Base-by-base conservation (phyloP, 345 rosid genomes). In the Populus euphratica region DNA sequence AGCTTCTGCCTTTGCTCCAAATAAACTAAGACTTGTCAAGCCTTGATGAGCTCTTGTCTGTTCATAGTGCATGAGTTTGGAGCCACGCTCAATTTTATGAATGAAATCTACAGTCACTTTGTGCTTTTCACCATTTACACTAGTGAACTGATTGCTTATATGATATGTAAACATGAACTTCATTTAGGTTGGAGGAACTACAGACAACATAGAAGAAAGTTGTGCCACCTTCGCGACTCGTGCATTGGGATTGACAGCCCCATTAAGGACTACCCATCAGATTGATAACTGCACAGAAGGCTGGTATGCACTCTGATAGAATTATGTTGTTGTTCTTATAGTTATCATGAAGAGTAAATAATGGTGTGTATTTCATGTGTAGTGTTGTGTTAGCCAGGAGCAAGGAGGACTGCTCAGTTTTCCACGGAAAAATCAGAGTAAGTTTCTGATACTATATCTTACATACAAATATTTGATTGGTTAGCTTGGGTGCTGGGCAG, bases 261-360 rank as follows among this genome's bases (percentile, higher is more conserved):
- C 94, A 29, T 78, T 95, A 81, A 83, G 74, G 80, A 93, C 98
- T 71, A 95, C 99, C 56, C 99, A 95, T 88, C 97, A 95, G 84
- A 95, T 95, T 75, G 99, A 93, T 86, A 95, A 95, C 71, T 95
- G 99, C 86, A 89, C 98, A 65, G 99, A 91, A 83, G 99, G 99
- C 84, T 95, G 98, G 98, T 94, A 89, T 69, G 47, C 21, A 71
- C 49, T 59, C 76, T 64, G 68, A 54, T 33, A 20, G 23, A 49
- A 36, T 76, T 31, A 8, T 72, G 38, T 78, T 66, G 0, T 35
- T 27, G 41, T 47, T 25, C 1, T 4, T 69, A 21, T 73, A 49
- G 63, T 85, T 73, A 33, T 72, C 61, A 31, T 29, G 16, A 31
- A 44, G 9, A 67, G 18, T 71, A 39, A 75, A 14, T 43, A 61